Evolutionary conservation across 192 early-diverging fungal species (phyloP).

Genomic region (Globomyces pollinis-pini): DNA sequence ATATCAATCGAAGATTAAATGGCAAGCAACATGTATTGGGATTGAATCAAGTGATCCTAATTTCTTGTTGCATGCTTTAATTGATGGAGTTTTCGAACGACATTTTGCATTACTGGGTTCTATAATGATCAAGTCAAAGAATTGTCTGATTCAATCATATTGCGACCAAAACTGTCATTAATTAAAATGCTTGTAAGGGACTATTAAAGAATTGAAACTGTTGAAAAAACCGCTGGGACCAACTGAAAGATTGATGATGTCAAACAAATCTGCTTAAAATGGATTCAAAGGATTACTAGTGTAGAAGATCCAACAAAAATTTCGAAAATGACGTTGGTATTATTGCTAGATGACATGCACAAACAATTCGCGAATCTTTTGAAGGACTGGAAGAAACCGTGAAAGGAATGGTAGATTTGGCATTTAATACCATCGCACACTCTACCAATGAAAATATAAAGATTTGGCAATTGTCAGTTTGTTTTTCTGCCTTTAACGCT

Average conservation of each 20-base stretch:
- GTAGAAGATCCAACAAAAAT: not conserved
- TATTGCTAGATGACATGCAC: constrained; percentile 24
- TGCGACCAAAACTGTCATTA: constrained; percentile 10
- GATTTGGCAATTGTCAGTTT: constrained; percentile 22
- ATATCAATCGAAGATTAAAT: constrained; percentile 15
- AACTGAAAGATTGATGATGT: constrained; percentile 8
- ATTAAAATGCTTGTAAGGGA: constrained; percentile 21
- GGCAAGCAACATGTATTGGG: constrained; percentile 11
- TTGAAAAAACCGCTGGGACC: constrained; percentile 15
- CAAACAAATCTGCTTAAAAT: too few species aligned
- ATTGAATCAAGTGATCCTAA: too few species aligned
- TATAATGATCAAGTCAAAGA: constrained; percentile 13
- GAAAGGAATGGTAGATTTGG: constrained; percentile 18
- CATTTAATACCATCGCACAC: constrained; percentile 28
- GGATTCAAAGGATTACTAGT: constrained; percentile 11
- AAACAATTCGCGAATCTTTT: constrained; percentile 15
- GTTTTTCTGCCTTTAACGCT: constrained; percentile 29
- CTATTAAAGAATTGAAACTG: constrained; percentile 22
- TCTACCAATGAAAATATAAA: constrained; percentile 35
- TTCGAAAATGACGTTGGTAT: constrained; percentile 19
- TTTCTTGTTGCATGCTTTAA: constrained; percentile 25
- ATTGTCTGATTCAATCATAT: constrained; percentile 13
- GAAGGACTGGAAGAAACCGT: constrained; percentile 23
- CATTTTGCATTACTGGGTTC: constrained; percentile 24
- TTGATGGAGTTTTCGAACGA: constrained; percentile 22